phyloP scores from a whole-genome alignment of 805 yeast species.

The Candida argentea region DNA sequence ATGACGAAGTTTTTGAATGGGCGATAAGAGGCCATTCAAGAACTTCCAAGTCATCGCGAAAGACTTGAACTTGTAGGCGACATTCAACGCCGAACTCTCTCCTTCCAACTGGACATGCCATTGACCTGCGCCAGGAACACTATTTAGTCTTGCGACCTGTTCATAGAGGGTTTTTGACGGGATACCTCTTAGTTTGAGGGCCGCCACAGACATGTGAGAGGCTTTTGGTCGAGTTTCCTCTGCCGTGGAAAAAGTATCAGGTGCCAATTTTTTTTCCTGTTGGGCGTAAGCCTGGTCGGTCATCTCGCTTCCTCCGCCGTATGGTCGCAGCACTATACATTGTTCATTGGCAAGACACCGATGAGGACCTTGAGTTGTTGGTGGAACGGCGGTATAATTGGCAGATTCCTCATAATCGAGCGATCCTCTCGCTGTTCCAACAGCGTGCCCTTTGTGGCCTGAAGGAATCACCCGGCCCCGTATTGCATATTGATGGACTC shows the following conservation, averaged over 20 bases:
- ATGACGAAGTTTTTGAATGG: slow-evolving; percentile 51
- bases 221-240: slow-evolving; percentile 1
- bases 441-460: slow-evolving; percentile 10
- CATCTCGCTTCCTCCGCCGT: background rate
- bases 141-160: slow-evolving; percentile 4
- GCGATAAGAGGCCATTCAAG: slow-evolving; percentile 44
- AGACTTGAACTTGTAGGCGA: slow-evolving; percentile 33
- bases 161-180: slow-evolving; percentile 4
- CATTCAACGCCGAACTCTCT: slow-evolving; percentile 14
- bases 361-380: slow-evolving; percentile 20
- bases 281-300: no score
- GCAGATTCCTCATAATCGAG: slow-evolving; percentile 16
- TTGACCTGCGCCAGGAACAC: background rate
- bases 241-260: no score
- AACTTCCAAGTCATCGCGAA: slow-evolving; percentile 63
- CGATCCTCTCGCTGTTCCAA: slow-evolving; percentile 17
- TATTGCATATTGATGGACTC: slow-evolving; percentile 37
- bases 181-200: slow-evolving; percentile 4
- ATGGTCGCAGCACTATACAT: slow-evolving; percentile 32
- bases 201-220: background rate
- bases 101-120: slow-evolving; percentile 4
- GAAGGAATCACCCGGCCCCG: slow-evolving; percentile 26
- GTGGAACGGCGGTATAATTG: slow-evolving; percentile 25
- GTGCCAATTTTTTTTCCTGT: no score
- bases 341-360: slow-evolving; percentile 23